Evolutionary conservation across 345 rosid genomes (phyloP).

Genomic region (Psidium friedrichsthalianum): DNA sequence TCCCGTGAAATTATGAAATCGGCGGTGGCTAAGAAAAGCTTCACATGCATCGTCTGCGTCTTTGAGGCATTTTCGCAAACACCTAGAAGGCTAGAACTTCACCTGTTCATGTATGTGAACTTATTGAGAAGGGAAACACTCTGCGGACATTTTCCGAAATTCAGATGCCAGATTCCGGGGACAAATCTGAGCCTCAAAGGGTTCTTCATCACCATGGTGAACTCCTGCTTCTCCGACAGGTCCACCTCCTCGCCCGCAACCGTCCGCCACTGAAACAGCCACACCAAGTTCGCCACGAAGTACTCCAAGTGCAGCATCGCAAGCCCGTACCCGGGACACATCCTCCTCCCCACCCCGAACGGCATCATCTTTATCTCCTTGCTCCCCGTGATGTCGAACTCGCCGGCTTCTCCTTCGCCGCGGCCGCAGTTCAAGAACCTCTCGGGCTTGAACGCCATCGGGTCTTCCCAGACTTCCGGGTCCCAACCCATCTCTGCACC

Average conservation of each 20-base stretch:
- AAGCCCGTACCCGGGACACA: neutral
- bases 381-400: slow-evolving; percentile 3
- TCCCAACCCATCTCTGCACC: slow-evolving; percentile 5
- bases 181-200: neutral
- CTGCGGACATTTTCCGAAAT: too few species aligned
- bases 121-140: too few species aligned
- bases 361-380: slow-evolving; percentile 14
- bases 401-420: neutral
- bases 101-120: too few species aligned
- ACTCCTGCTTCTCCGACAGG: slow-evolving; percentile 5
- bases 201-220: slow-evolving; percentile 4
- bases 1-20: neutral
- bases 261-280: neutral
- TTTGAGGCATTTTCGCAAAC: too few species aligned
- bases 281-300: slow-evolving; percentile 5
- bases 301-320: slow-evolving; percentile 5
- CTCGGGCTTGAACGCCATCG: slow-evolving; percentile 5
- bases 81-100: too few species aligned
- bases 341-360: slow-evolving; percentile 9
- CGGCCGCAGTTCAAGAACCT: neutral
- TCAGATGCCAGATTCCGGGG: neutral
- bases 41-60: neutral
- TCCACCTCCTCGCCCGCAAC: neutral
- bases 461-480: slow-evolving; percentile 6
- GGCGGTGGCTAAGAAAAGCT: neutral